Evolutionary conservation across 139 green algal genomes (phyloP).

Genomic region (Closterium sp.): DNA sequence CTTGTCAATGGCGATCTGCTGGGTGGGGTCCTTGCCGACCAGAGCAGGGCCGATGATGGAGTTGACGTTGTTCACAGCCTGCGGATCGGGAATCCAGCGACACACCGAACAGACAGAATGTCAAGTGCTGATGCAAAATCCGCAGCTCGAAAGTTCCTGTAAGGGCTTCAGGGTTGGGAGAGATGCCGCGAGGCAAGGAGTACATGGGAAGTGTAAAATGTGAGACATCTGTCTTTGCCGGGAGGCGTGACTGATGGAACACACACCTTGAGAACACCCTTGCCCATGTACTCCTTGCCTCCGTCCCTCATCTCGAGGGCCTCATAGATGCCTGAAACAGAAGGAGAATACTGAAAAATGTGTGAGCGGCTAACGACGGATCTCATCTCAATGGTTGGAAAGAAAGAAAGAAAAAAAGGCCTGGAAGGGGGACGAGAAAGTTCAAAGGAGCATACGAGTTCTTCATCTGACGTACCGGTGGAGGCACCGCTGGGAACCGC

Average conservation of each 20-base stretch:
- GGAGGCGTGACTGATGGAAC: background rate
- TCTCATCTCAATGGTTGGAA: background rate
- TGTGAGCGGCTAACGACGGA: background rate
- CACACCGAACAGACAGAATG: background rate
- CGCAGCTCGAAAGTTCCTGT: too few species aligned
- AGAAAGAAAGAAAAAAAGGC: background rate
- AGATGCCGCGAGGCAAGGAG: background rate
- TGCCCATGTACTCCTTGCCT: conserved; percentile 83
- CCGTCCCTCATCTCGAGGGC: conserved; percentile 94
- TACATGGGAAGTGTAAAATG: too few species aligned
- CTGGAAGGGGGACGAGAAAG: background rate
- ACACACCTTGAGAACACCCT: conserved; percentile 81
- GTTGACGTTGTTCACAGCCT: conserved; percentile 93
- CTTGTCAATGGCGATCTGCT: conserved; percentile 90
- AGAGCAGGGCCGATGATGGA: conserved; percentile 86
- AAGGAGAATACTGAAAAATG: background rate
- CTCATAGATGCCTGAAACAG: conserved; percentile 85
- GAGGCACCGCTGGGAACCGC: conserved; percentile 40
- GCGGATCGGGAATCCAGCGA: conserved; percentile 1
- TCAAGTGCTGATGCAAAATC: too few species aligned
- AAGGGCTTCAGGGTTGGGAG: background rate
- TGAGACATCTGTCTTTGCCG: too few species aligned
- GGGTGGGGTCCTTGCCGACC: conserved; percentile 71
- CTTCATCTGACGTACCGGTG: conserved; percentile 8
- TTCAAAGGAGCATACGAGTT: background rate